Percentiles rank a stretch among this genome's conserved stretches.
These are phyloP conservation scores for Colletotrichum sp. DNA, from an alignment of 2,329 filamentous ascomycete species.

Conservation along the genomic window DNA sequence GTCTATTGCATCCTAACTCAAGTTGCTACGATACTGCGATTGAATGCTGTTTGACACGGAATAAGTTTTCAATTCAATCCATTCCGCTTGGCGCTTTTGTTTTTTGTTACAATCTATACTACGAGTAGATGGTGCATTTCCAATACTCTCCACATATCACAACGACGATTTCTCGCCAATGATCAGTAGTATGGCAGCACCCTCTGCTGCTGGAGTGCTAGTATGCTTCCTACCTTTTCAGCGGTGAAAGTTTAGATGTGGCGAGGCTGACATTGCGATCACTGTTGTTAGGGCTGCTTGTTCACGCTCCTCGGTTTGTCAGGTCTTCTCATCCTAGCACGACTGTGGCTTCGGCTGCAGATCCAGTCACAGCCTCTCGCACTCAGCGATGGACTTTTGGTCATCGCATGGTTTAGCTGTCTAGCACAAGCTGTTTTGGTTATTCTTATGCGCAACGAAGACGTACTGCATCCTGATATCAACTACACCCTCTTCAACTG, in stretches of 20 bases:
- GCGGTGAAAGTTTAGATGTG: neutral
- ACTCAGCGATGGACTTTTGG: neutral
- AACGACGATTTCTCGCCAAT: neutral
- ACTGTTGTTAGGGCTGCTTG: neutral
- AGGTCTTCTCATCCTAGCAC: neutral
- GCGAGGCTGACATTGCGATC: neutral
- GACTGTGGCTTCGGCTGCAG: neutral
- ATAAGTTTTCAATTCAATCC: neutral
- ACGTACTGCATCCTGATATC: neutral
- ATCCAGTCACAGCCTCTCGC: neutral
- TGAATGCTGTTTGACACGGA: neutral
- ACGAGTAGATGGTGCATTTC: neutral
- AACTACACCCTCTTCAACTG: neutral
- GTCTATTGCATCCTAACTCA: neutral
- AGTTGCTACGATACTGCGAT: neutral
- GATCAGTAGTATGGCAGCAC: neutral
- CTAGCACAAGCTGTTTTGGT: neutral
- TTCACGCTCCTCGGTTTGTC: neutral
- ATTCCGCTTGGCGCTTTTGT: neutral
- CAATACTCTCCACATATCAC: neutral
- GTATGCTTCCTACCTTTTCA: neutral
- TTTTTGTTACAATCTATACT: neutral
- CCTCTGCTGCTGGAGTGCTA: neutral
- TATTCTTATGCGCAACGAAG: neutral
- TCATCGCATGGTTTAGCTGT: neutral